Evolutionary conservation across 2,329 filamentous ascomycete species (phyloP).

Genomic region (Penicillium verrucosum): DNA sequence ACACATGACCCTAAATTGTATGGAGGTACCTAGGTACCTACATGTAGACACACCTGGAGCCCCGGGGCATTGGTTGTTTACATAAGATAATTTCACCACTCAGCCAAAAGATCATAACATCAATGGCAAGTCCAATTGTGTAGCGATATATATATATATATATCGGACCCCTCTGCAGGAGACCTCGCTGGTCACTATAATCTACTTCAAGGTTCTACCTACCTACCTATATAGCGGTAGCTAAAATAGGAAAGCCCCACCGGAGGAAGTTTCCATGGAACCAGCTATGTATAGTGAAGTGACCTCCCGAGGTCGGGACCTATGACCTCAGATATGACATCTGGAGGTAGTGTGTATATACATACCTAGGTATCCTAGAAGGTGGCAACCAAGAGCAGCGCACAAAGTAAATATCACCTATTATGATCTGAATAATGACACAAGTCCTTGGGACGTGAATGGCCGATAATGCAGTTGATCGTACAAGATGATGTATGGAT

Average conservation of each 20-base stretch:
- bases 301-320: not conserved
- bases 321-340: not conserved
- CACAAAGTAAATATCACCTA: not conserved
- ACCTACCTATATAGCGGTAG: not conserved
- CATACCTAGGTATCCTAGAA: not conserved
- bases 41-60: not conserved
- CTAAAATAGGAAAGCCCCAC: not conserved
- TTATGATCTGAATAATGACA: not conserved
- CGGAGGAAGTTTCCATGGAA: not conserved
- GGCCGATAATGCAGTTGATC: not conserved
- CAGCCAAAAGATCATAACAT: not conserved
- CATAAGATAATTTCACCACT: not conserved
- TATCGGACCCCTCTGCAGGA: too few relatives aligned
- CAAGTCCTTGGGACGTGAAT: not conserved
- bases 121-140: not conserved
- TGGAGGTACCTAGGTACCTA: not conserved
- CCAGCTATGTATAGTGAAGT: not conserved
- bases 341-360: not conserved
- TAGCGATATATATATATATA: not conserved
- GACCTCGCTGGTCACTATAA: not conserved
- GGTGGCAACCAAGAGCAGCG: too few relatives aligned
- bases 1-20: not conserved
- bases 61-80: not conserved
- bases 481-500: not conserved
- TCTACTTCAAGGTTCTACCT: not conserved